Evolutionary conservation across 768 basidiomycete genomes (phyloP).

Genomic region (Pleurotus giganteus): DNA sequence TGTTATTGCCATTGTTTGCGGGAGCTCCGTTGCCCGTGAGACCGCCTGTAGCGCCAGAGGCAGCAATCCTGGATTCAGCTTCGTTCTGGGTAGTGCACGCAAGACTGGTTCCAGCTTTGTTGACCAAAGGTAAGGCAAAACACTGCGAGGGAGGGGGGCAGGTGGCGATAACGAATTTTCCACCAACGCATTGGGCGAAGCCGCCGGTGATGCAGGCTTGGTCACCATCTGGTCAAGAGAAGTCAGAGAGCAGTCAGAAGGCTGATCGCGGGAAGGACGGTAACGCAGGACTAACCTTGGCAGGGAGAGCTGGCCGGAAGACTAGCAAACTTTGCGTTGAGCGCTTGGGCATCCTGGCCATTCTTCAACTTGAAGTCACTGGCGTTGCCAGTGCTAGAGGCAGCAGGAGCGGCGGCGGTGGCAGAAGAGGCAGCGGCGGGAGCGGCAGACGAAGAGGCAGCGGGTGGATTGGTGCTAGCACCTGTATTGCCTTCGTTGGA

Average conservation of each 20-base stretch:
- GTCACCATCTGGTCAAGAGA: conserved; percentile 35
- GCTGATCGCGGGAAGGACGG: neutral
- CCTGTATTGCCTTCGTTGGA: conserved; percentile 15
- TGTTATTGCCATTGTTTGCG: neutral
- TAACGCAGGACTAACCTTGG: conserved; percentile 21
- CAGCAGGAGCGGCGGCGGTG: conserved; percentile 7
- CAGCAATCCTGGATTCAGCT: conserved; percentile 12
- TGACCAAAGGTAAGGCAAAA: conserved; percentile 54
- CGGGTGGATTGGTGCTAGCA: conserved; percentile 14
- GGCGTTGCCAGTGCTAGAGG: conserved; percentile 14
- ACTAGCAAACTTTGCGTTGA: conserved; percentile 49
- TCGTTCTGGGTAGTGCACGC: conserved; percentile 35
- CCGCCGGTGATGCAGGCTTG: conserved; percentile 41
- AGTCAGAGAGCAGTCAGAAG: conserved; percentile 14
- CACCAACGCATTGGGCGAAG: conserved; percentile 54
- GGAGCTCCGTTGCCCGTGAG: conserved; percentile 28
- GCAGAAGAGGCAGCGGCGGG: conserved; percentile 15
- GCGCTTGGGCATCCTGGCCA: conserved; percentile 47
- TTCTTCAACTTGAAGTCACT: conserved; percentile 39
- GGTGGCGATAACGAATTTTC: conserved; percentile 37
- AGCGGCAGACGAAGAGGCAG: conserved; percentile 17
- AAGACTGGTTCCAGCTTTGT: conserved; percentile 49
- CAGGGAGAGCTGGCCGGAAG: conserved; percentile 47
- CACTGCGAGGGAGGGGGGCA: conserved; percentile 41
- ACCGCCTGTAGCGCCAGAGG: conserved; percentile 34